Evolutionary conservation across 768 basidiomycete species (phyloP), one percentile per base, ranked within the genome.

Genomic region (Baorangia bicolor): DNA sequence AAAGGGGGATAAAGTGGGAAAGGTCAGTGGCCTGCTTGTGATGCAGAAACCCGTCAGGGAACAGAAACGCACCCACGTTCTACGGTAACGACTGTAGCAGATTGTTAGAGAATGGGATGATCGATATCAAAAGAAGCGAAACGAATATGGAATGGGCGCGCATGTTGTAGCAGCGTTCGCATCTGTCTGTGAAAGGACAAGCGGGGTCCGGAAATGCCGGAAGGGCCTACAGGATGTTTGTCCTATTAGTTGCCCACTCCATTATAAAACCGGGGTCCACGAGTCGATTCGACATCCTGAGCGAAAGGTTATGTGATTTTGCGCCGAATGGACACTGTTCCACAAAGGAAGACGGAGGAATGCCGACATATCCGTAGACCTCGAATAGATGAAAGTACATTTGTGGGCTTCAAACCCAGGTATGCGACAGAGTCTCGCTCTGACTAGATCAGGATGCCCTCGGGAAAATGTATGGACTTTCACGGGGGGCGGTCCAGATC

Each of bases 1-100:
- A 50, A 50, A 14, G 27, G 61, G 52, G 21, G 51, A 33, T 51
- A 51, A 37, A 46, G 61, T 21, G 60, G 55, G 38, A 46, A 43
- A 33, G 25, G 16, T 9, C 12, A 28, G 4, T 37, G 25, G 3
- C 21, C 12, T 18, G 30, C 25, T 18, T 25, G 27, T 41, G 33
- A 31, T 31, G 42, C 20, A 30, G 33, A n/a, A 21, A 12, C 13
- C 21, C 23, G 16, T 12, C 50, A 27, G 31, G 42, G 42, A 42
- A 50, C 16, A 35, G 31, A 33, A 34, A 45, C 16, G 8, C 18
- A 46, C 41, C 8, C 28, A 38, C 31, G 43, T 42, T 41, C 39
- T 44, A 14, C 40, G 34, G 33, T 28, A 52, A 27, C 28, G 13
- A 42, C 27, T 14, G 42, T 48, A n/a, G 25, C 43, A 33, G 23